These are phyloP conservation scores for Pseudocohnilembus persalinus DNA, from an alignment of 169 alveolate species.

Conservation along the genomic window DNA sequence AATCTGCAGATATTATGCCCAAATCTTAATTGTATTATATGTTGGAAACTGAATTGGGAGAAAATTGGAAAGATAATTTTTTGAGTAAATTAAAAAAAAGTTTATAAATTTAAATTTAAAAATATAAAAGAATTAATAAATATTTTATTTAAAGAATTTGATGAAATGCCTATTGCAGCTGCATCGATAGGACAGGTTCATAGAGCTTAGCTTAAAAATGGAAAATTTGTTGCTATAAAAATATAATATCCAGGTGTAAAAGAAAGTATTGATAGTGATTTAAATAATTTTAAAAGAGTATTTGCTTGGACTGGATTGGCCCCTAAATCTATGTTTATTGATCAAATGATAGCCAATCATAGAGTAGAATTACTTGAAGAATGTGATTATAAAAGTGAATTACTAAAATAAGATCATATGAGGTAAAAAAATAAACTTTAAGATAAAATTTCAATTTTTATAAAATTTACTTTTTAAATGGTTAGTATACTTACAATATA, in stretches of 20 bases:
- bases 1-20: conserved; percentile 94
- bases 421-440: not conserved
- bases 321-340: conserved; percentile 70
- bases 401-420: conserved; percentile 41
- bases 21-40: conserved; percentile 77
- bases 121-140: no score
- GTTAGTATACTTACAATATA: not conserved
- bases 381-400: conserved; percentile 68
- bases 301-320: conserved; percentile 51
- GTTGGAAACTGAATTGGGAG: conserved; percentile 82
- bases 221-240: conserved; percentile 71
- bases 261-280: conserved; percentile 74
- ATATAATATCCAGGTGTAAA: conserved; percentile 70
- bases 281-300: conserved; percentile 62
- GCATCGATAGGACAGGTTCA: conserved; percentile 85
- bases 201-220: conserved; percentile 52
- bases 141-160: conserved; percentile 40
- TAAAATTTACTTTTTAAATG: not conserved
- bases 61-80: conserved; percentile 83
- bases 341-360: conserved; percentile 55
- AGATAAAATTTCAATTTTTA: no score
- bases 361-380: conserved; percentile 68
- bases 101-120: no score
- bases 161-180: conserved; percentile 77
- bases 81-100: not conserved